phyloP scores from a whole-genome alignment of 257 asterid species.

The Solanum chiquidenum region DNA sequence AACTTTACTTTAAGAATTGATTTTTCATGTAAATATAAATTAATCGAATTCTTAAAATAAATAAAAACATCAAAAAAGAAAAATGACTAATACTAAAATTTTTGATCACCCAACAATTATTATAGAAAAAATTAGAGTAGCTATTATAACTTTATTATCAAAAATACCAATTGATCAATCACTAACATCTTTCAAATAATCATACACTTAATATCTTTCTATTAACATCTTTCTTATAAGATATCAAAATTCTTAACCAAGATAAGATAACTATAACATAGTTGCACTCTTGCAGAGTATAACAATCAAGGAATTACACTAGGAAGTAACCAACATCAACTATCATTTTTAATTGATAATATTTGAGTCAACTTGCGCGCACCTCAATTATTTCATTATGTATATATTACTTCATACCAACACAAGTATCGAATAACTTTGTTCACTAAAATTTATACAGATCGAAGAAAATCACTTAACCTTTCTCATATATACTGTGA shows the following conservation, averaged over 20 bases:
- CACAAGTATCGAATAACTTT: neutral
- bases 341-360: neutral
- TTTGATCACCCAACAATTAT: too few relatives aligned
- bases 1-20: neutral
- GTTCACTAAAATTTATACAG: neutral
- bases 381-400: neutral
- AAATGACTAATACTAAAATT: neutral
- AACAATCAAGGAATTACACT: neutral
- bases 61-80: neutral
- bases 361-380: neutral
- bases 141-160: neutral
- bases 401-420: neutral
- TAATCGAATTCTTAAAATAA: neutral
- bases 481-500: neutral
- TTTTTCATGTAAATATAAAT: neutral
- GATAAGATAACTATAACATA: neutral
- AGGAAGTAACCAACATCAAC: neutral
- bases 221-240: neutral
- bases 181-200: neutral
- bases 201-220: neutral
- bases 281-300: neutral
- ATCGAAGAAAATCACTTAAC: neutral
- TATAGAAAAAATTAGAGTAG: neutral
- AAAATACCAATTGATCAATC: neutral
- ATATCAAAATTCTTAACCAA: neutral